These are phyloP conservation scores for Linderniella brevidens DNA, from an alignment of 257 asterid species.

Conservation along the genomic window DNA sequence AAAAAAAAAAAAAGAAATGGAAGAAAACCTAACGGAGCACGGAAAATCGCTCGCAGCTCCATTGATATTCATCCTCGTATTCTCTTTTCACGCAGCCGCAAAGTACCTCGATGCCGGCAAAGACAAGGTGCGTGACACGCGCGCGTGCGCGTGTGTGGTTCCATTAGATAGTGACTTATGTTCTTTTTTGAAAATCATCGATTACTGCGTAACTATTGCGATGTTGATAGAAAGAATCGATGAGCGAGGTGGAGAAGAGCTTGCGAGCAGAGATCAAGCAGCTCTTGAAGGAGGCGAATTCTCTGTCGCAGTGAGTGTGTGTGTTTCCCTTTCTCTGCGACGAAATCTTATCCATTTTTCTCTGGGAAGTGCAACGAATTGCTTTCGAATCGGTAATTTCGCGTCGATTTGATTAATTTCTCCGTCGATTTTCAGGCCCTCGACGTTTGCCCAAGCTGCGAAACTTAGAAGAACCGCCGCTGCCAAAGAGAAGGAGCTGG, in stretches of 20 bases:
- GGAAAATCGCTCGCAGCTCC: conserved; percentile 65
- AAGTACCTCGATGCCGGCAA: conserved; percentile 44
- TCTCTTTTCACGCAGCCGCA: conserved; percentile 33
- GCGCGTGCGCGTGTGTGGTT: background rate
- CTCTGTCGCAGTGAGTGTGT: conserved; percentile 60
- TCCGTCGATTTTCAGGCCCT: conserved; percentile 56
- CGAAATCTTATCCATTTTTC: background rate
- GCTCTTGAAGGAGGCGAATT: conserved; percentile 63
- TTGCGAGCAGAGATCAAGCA: conserved; percentile 54
- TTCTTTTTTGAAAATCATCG: no score
- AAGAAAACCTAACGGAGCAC: conserved; percentile 28
- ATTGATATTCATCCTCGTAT: conserved; percentile 46
- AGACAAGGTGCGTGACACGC: conserved; percentile 39
- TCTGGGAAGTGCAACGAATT: no score
- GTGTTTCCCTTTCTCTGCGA: background rate
- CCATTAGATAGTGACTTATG: no score
- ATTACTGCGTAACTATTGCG: background rate
- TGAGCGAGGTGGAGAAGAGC: conserved; percentile 21
- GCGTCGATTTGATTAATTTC: no score
- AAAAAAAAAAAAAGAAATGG: conserved; percentile 41
- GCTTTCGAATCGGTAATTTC: no score
- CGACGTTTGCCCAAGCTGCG: conserved; percentile 97
- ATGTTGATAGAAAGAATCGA: conserved; percentile 32
- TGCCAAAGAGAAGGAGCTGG: conserved; percentile 83
- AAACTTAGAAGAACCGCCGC: conserved; percentile 76